Evolutionary conservation across 768 basidiomycete species (phyloP), one percentile per base, ranked within the genome.

Genomic region (Tremella mesenterica): DNA sequence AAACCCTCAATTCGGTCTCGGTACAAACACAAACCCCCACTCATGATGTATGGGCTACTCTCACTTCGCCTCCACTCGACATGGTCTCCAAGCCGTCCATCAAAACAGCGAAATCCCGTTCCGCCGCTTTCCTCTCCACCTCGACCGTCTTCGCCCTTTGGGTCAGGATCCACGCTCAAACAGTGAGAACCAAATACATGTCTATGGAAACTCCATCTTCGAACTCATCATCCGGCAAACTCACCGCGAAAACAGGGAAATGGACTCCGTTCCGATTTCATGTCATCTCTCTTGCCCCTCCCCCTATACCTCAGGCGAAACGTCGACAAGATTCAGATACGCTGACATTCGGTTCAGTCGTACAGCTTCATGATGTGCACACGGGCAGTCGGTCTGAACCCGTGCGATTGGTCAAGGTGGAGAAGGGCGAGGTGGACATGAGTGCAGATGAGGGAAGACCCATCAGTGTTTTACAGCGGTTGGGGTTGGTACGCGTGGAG

Each of bases 181-280:
- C 91, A 33, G 90, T 93, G 55, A 85, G 91, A 69, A 95, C 91
- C 53, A 93, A 93, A 77, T 96, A 92, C 74, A 90, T 96, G 87
- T 88, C 86, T 50, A 84, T 92, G 70, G 60, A 56, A n/a, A 41
- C 38, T 4, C 14, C 38, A 18, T 41, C 38, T 18, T n/a, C 38
- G n/a, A n/a, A 44, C 23, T 20, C n/a, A n/a, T n/a, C n/a, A n/a
- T n/a, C 44, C 60, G 8, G n/a, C n/a, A 29, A 33, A 13, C 45
- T 69, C n/a, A 54, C 59, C 9, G 57, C 89, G n/a, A 88, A 85
- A 73, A 90, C 89, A 70, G 78, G 86, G 59, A 80, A 85, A 43
- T 93, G 90, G 91, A 88, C 88, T 52, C 89, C 91, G 30, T 92
- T 93, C 77, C 88, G 85, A 67, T 86, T 93, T 67, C 88, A 88